Evolutionary conservation across 441 rosid genomes (phyloP).

Genomic region (Pelargonium cotyledonis): DNA sequence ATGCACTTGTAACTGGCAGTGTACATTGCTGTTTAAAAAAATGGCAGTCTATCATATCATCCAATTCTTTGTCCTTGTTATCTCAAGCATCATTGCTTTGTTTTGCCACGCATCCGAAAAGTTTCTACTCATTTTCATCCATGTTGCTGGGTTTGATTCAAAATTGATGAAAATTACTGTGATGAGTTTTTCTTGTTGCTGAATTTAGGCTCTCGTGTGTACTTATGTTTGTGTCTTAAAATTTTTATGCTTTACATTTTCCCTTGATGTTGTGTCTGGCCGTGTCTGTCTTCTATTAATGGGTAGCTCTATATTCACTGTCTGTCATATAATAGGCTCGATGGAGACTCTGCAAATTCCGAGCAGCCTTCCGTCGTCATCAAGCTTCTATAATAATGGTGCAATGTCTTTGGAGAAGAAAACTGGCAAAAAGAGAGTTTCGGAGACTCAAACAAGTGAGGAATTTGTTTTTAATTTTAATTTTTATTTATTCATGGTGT

Average conservation of each 20-base stretch:
- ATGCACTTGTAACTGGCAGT: too few relatives aligned
- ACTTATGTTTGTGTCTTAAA: background rate
- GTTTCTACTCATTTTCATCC: background rate
- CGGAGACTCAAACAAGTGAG: constrained; percentile 71
- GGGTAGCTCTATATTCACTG: background rate
- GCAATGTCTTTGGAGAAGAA: constrained; percentile 90
- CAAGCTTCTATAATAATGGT: constrained; percentile 65
- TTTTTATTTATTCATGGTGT: background rate
- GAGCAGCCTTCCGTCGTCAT: constrained; percentile 47
- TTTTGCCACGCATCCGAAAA: background rate
- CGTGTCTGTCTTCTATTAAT: background rate
- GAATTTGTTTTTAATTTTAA: constrained; percentile 12
- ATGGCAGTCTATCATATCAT: background rate
- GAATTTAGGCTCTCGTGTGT: background rate
- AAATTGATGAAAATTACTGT: background rate
- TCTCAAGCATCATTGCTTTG: background rate
- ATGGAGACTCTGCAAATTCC: constrained; percentile 77
- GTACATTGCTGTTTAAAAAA: too few relatives aligned
- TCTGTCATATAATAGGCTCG: constrained; percentile 41
- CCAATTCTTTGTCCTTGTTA: background rate
- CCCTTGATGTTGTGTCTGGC: background rate
- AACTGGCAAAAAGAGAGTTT: constrained; percentile 76
- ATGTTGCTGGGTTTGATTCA: background rate
- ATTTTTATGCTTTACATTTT: background rate
- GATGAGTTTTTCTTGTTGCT: background rate